phyloP scores from a whole-genome alignment of 2,329 filamentous ascomycete genomes.

The Trichoderma hamatum region DNA sequence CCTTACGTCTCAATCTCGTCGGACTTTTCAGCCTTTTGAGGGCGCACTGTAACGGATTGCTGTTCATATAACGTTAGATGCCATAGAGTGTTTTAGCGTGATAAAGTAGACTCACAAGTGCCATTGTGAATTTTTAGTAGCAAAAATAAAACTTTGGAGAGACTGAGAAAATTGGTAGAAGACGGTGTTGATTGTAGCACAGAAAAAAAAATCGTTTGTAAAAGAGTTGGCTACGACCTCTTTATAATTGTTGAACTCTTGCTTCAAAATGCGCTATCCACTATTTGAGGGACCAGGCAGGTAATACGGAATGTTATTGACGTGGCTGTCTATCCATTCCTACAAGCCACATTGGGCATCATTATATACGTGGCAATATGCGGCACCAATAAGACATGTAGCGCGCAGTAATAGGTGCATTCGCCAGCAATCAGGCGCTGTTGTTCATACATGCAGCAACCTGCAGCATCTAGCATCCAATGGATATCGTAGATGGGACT shows the following conservation, averaged over 20 bases:
- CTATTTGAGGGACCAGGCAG: not conserved
- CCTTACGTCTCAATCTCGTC: constrained; percentile 4
- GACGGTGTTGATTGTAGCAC: not conserved
- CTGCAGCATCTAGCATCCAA: constrained; percentile 20
- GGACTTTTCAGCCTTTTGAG: not conserved
- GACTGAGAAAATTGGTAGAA: not conserved
- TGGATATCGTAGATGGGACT: not conserved
- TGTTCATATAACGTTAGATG: not conserved
- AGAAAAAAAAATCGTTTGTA: not conserved
- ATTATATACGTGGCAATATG: constrained; percentile 19
- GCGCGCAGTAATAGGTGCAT: constrained; percentile 21
- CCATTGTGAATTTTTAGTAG: not conserved
- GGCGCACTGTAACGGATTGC: constrained; percentile 6
- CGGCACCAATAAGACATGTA: constrained; percentile 17
- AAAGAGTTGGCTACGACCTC: not conserved
- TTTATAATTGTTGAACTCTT: not conserved
- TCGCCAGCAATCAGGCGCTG: constrained; percentile 21
- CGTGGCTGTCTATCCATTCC: constrained; percentile 5
- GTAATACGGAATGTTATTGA: not conserved
- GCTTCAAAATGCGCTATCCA: not conserved
- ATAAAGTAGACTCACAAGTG: not conserved
- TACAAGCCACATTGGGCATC: constrained; percentile 22
- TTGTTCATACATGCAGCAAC: constrained; percentile 20
- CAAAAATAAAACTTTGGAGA: not conserved
- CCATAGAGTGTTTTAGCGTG: not conserved